Conservation (phyloP, 2,329 filamentous ascomycete species). For the Amauroascus niger region DNA sequence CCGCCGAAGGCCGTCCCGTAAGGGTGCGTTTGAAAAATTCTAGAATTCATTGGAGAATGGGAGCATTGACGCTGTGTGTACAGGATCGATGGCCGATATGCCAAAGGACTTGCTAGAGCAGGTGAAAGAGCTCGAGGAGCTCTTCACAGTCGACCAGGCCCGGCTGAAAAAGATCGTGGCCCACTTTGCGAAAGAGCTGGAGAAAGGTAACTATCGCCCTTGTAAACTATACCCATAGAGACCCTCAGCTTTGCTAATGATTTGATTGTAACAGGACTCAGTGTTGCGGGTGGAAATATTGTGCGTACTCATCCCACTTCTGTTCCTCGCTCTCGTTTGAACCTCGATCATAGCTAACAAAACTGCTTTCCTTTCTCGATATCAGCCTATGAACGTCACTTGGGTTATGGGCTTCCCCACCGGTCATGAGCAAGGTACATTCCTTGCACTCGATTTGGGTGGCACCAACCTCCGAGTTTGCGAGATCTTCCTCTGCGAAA, state of each 20-base stretch:
- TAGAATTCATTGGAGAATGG: constrained; percentile 4
- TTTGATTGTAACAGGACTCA: constrained; percentile 51
- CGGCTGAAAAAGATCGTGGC: constrained; percentile 85
- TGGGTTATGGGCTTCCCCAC: constrained; percentile 89
- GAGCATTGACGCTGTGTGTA: neutral
- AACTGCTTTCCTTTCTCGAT: constrained; percentile 18
- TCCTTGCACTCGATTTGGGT: constrained; percentile 86
- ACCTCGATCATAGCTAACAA: constrained; percentile 12
- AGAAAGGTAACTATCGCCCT: constrained; percentile 63
- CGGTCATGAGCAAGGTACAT: constrained; percentile 78
- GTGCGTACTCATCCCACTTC: constrained; percentile 46
- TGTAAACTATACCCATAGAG: too few species aligned
- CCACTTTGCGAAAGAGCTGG: constrained; percentile 80
- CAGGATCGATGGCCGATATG: constrained; percentile 78
- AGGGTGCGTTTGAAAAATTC: constrained; percentile 51
- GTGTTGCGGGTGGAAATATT: constrained; percentile 82
- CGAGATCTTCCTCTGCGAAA: constrained; percentile 72
- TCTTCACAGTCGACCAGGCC: constrained; percentile 65
- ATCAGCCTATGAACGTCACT: constrained; percentile 98
- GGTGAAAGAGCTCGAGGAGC: constrained; percentile 72
- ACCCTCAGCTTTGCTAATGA: constrained; percentile 9
- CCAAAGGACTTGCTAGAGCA: constrained; percentile 73
- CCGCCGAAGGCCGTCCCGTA: constrained; percentile 57
- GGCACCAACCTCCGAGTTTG: constrained; percentile 93
- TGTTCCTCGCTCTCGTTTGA: neutral